Evolutionary conservation across 2,329 filamentous ascomycete species (phyloP).

Genomic region (Atkinsonella hypoxylon): DNA sequence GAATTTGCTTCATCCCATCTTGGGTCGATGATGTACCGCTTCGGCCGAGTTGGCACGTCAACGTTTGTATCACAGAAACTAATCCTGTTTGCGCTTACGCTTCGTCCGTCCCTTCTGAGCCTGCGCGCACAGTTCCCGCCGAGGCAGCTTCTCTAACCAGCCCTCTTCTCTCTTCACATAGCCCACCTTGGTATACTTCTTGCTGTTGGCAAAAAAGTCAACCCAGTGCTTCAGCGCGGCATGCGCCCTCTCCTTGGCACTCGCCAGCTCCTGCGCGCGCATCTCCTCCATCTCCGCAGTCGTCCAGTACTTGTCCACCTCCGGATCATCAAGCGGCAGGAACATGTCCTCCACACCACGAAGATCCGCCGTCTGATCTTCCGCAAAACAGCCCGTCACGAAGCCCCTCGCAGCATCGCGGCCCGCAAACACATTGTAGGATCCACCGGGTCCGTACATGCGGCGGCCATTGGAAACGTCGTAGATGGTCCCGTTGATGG

Average conservation of each 20-base stretch:
- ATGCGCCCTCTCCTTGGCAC: constrained; percentile 53
- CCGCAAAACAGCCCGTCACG: constrained; percentile 83
- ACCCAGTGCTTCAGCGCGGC: constrained; percentile 70
- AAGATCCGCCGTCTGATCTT: constrained; percentile 75
- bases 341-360: constrained; percentile 82
- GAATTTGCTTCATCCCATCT: too few species aligned
- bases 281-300: constrained; percentile 39
- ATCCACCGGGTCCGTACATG: constrained; percentile 73
- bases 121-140: constrained; percentile 54
- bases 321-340: constrained; percentile 49
- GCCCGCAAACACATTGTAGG: constrained; percentile 79
- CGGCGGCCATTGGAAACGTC: constrained; percentile 60
- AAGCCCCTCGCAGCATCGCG: constrained; percentile 78
- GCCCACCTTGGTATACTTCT: constrained; percentile 74
- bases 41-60: too few species aligned
- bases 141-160: constrained; percentile 50
- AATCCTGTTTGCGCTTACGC: constrained; percentile 26
- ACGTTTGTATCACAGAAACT: neutral
- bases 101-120: constrained; percentile 48
- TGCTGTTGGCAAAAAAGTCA: constrained; percentile 65
- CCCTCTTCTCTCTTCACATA: constrained; percentile 50
- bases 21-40: too few species aligned
- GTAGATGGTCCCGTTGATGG: constrained; percentile 78
- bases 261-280: constrained; percentile 49
- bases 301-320: constrained; percentile 47